phyloP scores from a whole-genome alignment of 306 rosid genomes.

The Dicorynia guianensis region DNA sequence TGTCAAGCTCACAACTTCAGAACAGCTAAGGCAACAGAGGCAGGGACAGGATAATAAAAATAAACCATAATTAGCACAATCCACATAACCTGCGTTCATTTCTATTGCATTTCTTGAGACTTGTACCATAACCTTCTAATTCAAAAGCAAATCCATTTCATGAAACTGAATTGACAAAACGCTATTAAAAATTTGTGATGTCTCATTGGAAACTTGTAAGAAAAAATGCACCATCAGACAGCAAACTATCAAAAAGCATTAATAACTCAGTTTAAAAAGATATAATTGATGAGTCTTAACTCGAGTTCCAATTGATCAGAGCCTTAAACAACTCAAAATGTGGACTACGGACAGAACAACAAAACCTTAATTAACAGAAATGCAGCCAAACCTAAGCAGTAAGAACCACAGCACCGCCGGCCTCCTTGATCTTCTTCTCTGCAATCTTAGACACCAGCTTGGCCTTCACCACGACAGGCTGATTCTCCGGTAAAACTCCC shows the following conservation, averaged over 20 bases:
- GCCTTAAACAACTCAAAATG: not conserved
- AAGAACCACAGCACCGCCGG: slow-evolving; percentile 84
- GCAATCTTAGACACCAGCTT: slow-evolving; percentile 80
- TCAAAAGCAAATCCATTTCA: too few species aligned
- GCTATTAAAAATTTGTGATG: too few species aligned
- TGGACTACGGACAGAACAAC: not conserved
- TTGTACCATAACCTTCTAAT: too few species aligned
- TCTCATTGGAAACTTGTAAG: not conserved
- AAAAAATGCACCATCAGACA: too few species aligned
- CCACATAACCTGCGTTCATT: too few species aligned
- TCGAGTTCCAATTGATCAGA: slow-evolving; percentile 13
- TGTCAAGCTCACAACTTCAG: too few species aligned
- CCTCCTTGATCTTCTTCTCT: slow-evolving; percentile 93
- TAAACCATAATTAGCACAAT: too few species aligned
- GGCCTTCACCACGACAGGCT: slow-evolving; percentile 81
- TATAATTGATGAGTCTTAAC: not conserved
- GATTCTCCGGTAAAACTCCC: slow-evolving; percentile 64
- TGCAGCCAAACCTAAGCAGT: slow-evolving; percentile 66
- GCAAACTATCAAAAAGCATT: too few species aligned
- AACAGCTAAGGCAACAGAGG: too few species aligned
- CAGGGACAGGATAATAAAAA: too few species aligned
- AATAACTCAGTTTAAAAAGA: not conserved
- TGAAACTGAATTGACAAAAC: too few species aligned
- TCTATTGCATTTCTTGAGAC: too few species aligned
- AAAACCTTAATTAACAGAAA: not conserved